phyloP scores from a whole-genome alignment of 371 early-diverging fungal species.

The Mucor plumbeus region DNA sequence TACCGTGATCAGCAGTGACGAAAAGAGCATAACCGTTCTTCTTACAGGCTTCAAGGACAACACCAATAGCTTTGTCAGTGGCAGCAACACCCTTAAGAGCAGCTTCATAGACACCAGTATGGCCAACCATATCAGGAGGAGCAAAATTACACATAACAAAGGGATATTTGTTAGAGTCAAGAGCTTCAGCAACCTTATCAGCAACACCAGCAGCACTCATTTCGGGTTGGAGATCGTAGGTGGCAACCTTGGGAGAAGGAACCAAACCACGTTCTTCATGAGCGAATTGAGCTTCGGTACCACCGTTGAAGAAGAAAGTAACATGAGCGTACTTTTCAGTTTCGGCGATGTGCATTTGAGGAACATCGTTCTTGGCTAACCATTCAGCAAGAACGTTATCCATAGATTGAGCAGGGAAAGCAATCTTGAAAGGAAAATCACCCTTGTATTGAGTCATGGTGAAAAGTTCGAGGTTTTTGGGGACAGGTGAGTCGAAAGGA shows the following conservation, averaged over 20 bases:
- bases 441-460: conserved; percentile 99
- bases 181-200: conserved; percentile 87
- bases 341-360: conserved; percentile 98
- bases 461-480: conserved; percentile 82
- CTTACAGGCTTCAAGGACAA: conserved; percentile 92
- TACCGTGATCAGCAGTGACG: conserved; percentile 99
- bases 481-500: conserved; percentile 84
- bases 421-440: conserved; percentile 89
- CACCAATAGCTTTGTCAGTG: conserved; percentile 95
- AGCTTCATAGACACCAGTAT: conserved; percentile 97
- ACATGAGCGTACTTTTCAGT: conserved; percentile 99
- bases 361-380: conserved; percentile 82
- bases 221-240: conserved; percentile 96
- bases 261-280: conserved; percentile 92
- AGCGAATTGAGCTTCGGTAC: conserved; percentile 88
- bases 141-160: conserved; percentile 99
- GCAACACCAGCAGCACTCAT: conserved; percentile 94
- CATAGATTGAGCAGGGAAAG: conserved; percentile 97
- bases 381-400: conserved; percentile 97
- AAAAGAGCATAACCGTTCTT: conserved; percentile 90
- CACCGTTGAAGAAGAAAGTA: conserved; percentile 99
- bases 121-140: conserved; percentile 99
- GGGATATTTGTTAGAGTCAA: conserved; percentile 81
- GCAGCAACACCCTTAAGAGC: conserved; percentile 93
- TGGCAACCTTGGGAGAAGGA: conserved; percentile 94